Conservation (phyloP, 2,329 filamentous ascomycete genomes). For the Fusarium illudens region DNA sequence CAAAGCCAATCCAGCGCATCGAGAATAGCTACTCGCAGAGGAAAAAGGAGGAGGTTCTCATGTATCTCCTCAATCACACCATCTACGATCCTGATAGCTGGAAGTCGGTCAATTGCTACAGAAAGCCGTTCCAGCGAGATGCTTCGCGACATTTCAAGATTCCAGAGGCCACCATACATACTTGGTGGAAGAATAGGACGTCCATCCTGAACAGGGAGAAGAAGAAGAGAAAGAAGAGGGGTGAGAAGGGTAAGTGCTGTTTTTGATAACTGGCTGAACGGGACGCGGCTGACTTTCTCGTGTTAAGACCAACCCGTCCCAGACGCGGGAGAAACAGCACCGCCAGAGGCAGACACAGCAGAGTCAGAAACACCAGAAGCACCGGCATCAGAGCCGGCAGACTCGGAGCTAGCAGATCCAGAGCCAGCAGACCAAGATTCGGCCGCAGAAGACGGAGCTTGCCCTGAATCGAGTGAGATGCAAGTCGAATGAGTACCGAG, state of each 20-base stretch:
- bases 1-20: constrained; percentile 15
- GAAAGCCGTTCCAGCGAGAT: background rate
- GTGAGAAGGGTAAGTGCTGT: background rate
- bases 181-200: background rate
- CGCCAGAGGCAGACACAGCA: background rate
- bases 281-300: background rate
- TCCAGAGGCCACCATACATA: background rate
- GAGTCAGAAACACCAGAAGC: background rate
- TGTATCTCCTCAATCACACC: constrained; percentile 8
- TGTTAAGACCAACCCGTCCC: background rate
- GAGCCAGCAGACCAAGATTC: background rate
- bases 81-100: background rate
- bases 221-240: background rate
- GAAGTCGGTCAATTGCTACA: background rate
- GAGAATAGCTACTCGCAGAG: constrained; percentile 18
- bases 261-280: background rate
- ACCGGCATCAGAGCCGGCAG: background rate
- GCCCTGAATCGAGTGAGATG: background rate
- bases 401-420: background rate
- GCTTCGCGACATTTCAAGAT: background rate
- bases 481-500: background rate
- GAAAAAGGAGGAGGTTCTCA: constrained; percentile 17
- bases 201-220: background rate
- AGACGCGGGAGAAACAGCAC: background rate
- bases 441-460: background rate